Conservation (phyloP, 2,329 filamentous ascomycete genomes). For the Penicillium sclerotigenum region DNA sequence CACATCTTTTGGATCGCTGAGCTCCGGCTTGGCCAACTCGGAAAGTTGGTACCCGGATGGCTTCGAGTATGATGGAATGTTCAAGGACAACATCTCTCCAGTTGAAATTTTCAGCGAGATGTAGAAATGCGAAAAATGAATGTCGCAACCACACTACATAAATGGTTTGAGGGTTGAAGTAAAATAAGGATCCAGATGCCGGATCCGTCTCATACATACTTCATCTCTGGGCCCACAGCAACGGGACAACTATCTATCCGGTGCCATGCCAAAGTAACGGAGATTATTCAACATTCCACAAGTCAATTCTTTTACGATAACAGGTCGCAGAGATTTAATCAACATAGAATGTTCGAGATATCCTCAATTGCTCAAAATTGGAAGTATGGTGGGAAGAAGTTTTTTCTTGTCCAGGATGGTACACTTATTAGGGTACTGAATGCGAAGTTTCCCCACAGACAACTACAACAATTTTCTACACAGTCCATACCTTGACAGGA, state of each 20-base stretch:
- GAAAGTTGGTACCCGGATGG: slow-evolving; percentile 22
- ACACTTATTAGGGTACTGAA: too few relatives aligned
- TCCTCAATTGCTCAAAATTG: neutral
- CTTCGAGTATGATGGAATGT: slow-evolving; percentile 16
- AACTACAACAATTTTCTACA: neutral
- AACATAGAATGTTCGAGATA: too few relatives aligned
- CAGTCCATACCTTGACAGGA: too few relatives aligned
- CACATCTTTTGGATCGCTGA: slow-evolving; percentile 20
- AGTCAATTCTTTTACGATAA: neutral
- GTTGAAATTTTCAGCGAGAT: neutral
- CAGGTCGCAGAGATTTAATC: neutral
- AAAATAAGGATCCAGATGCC: neutral
- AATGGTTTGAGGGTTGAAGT: neutral
- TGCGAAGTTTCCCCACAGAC: neutral
- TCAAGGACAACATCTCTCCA: slow-evolving; percentile 19
- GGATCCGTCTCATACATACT: neutral
- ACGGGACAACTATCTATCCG: neutral
- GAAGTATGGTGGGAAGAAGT: neutral
- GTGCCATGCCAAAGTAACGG: neutral
- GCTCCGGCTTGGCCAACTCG: slow-evolving; percentile 20
- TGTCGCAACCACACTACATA: neutral
- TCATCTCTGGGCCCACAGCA: neutral
- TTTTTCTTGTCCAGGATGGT: too few relatives aligned
- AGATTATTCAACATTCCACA: neutral
- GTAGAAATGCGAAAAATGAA: neutral